A percentile compares a stretch with the other conserved stretches of the same genome.
Conservation (phyloP, 106 monocot genomes). For the Narthecium ossifragum region DNA sequence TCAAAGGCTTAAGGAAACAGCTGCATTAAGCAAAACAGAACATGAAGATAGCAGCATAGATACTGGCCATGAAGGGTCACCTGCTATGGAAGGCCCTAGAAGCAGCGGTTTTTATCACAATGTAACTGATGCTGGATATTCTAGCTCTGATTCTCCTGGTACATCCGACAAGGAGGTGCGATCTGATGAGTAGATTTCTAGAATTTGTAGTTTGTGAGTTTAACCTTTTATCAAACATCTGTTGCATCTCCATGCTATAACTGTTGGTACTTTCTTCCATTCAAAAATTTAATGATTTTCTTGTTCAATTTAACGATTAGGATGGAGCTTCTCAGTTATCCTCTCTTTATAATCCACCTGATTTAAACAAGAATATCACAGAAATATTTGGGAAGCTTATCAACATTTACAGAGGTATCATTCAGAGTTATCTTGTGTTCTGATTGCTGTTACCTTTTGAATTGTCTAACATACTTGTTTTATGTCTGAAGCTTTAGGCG, state of each 20-base stretch:
- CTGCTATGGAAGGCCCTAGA: slow-evolving; percentile 4
- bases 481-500: slow-evolving; percentile 68
- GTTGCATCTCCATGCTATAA: background rate
- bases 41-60: background rate
- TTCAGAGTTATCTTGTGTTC: background rate
- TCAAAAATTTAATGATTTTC: background rate
- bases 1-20: background rate
- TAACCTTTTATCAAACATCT: background rate
- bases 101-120: background rate
- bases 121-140: background rate
- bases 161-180: slow-evolving; percentile 18
- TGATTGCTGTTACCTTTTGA: background rate
- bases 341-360: slow-evolving; percentile 64
- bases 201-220: background rate
- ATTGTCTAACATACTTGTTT: background rate
- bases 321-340: slow-evolving; percentile 29
- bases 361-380: slow-evolving; percentile 75
- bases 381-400: slow-evolving; percentile 92
- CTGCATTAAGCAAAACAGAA: background rate
- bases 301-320: slow-evolving; percentile 12
- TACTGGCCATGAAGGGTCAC: slow-evolving; percentile 1
- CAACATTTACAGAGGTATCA: slow-evolving; percentile 80
- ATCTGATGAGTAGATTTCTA: background rate
- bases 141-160: slow-evolving; percentile 15
- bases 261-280: background rate